These are phyloP conservation scores for Monotropa hypopitys DNA, from an alignment of 179 eudicot species.

Conservation along the genomic window DNA sequence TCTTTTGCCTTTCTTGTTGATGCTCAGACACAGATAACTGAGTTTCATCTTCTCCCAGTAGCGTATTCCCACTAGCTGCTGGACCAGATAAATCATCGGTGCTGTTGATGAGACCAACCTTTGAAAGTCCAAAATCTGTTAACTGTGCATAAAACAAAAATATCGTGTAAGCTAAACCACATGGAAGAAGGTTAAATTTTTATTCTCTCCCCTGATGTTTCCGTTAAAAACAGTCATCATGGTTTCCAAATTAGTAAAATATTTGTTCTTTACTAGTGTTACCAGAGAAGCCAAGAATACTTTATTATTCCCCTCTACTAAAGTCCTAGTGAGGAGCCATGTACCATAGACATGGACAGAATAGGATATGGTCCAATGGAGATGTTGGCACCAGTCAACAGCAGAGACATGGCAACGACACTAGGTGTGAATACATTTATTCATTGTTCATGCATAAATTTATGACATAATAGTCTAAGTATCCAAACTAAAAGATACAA, in stretches of 20 bases:
- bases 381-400: background rate
- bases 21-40: slow-evolving; percentile 56
- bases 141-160: slow-evolving; percentile 36
- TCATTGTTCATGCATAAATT: background rate
- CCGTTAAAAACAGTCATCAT: background rate
- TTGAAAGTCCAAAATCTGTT: slow-evolving; percentile 98
- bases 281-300: background rate
- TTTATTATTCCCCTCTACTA: background rate
- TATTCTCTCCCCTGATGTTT: background rate
- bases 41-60: slow-evolving; percentile 65
- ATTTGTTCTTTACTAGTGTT: background rate
- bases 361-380: background rate
- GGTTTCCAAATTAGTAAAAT: background rate
- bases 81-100: slow-evolving; percentile 99
- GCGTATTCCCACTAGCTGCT: slow-evolving; percentile 70
- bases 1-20: slow-evolving; percentile 76
- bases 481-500: background rate
- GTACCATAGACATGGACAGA: background rate
- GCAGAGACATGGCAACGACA: background rate
- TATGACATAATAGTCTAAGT: background rate
- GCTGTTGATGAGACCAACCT: slow-evolving; percentile 99
- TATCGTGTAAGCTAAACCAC: background rate
- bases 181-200: background rate
- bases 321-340: background rate
- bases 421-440: background rate